phyloP scores from a whole-genome alignment of 768 basidiomycete species.

The Suillus subaureus region DNA sequence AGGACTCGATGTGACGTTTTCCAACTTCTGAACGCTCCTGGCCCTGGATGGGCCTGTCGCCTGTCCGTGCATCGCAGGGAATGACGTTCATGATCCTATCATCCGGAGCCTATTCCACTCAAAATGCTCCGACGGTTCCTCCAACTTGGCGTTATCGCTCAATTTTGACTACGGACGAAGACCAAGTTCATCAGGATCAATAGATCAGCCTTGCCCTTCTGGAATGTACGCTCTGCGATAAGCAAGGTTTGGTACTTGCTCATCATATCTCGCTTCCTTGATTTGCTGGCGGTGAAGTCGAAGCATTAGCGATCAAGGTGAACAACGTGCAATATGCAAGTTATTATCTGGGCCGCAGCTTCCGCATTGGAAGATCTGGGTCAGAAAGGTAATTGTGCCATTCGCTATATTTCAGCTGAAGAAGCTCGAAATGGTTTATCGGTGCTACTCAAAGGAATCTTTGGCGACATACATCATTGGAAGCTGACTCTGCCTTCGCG shows the following conservation, averaged over 20 bases:
- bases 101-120: background rate
- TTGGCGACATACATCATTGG: too few species aligned
- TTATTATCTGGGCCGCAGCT: background rate
- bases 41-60: background rate
- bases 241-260: background rate
- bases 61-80: constrained; percentile 5
- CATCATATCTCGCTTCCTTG: background rate
- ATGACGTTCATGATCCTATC: background rate
- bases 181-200: background rate
- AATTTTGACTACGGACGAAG: background rate
- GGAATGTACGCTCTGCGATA: background rate
- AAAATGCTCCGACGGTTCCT: background rate
- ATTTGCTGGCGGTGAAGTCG: background rate
- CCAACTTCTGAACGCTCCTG: background rate
- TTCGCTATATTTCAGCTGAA: background rate
- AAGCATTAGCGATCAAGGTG: background rate
- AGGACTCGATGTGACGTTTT: background rate
- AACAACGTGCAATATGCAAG: background rate
- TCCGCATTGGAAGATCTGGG: background rate
- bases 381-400: background rate
- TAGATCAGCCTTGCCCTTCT: background rate
- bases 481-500: background rate
- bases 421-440: constrained; percentile 3
- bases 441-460: too few species aligned
- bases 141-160: background rate